These are phyloP conservation scores for Phytophthora meadii DNA, from an alignment of 352 stramenopile genomes.

Conservation along the genomic window DNA sequence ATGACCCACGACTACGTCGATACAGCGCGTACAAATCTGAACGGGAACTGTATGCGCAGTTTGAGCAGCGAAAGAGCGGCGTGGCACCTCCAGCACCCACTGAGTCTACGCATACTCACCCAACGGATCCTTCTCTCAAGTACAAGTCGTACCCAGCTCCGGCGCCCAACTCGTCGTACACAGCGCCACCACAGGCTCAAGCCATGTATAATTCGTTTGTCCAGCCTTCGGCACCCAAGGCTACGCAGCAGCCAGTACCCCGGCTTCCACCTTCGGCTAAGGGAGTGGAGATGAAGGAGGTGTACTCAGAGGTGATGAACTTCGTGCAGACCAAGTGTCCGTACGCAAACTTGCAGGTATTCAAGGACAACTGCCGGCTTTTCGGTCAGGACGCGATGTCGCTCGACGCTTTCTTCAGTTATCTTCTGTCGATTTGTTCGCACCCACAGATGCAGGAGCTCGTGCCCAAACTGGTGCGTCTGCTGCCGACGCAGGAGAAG, in stretches of 20 bases:
- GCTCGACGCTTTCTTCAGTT: constrained; percentile 83
- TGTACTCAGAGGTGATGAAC: constrained; percentile 84
- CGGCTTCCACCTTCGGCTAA: constrained; percentile 60
- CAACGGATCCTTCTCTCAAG: constrained; percentile 58
- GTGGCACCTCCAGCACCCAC: constrained; percentile 26
- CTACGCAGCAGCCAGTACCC: constrained; percentile 45
- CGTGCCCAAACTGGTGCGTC: constrained; percentile 78
- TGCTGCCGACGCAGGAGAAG: constrained; percentile 87
- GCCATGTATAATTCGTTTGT: constrained; percentile 56
- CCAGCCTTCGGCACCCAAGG: constrained; percentile 41
- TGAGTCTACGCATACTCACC: constrained; percentile 54
- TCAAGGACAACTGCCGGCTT: constrained; percentile 90
- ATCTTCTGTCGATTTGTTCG: constrained; percentile 85
- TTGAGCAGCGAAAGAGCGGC: constrained; percentile 56
- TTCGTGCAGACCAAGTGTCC: constrained; percentile 80
- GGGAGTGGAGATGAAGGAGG: constrained; percentile 81
- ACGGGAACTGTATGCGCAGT: constrained; percentile 82
- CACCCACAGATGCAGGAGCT: constrained; percentile 77
- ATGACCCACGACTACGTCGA: constrained; percentile 75
- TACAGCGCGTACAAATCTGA: constrained; percentile 86
- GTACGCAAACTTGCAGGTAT: constrained; percentile 83
- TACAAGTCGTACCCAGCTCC: constrained; percentile 70
- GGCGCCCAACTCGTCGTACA: constrained; percentile 45
- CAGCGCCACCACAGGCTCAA: constrained; percentile 42
- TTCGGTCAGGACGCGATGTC: constrained; percentile 90